These are phyloP conservation scores for Royoungia palumana DNA, from an alignment of 768 basidiomycete genomes.

Conservation along the genomic window DNA sequence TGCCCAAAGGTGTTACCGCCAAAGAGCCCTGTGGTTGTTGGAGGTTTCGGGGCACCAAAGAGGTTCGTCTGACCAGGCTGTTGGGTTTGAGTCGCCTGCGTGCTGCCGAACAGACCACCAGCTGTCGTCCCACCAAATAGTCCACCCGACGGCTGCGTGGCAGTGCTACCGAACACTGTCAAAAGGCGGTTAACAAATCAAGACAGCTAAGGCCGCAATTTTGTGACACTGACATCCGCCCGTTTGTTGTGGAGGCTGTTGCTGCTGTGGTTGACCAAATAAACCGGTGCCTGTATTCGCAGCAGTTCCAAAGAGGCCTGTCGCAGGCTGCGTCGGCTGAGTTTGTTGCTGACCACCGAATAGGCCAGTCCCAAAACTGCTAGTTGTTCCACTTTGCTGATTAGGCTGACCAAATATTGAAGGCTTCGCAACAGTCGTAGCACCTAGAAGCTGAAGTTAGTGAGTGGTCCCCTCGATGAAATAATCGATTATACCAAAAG, in stretches of 20 bases:
- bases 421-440: slow-evolving; percentile 39
- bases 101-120: slow-evolving; percentile 33
- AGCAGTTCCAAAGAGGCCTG: slow-evolving; percentile 30
- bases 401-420: slow-evolving; percentile 47
- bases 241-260: slow-evolving; percentile 39
- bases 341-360: slow-evolving; percentile 27
- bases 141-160: slow-evolving; percentile 28
- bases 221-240: slow-evolving; percentile 32
- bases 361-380: slow-evolving; percentile 35
- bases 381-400: slow-evolving; percentile 37
- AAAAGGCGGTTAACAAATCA: slow-evolving; percentile 7
- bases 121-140: slow-evolving; percentile 38
- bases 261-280: slow-evolving; percentile 34
- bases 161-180: slow-evolving; percentile 38
- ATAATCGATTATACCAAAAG: slow-evolving; percentile 43
- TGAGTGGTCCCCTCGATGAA: background rate
- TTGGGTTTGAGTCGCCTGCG: slow-evolving; percentile 37
- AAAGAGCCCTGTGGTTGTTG: slow-evolving; percentile 40
- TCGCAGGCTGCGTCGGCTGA: slow-evolving; percentile 24
- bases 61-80: slow-evolving; percentile 34
- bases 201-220: background rate
- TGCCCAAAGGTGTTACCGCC: slow-evolving; percentile 51
- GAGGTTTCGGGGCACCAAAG: slow-evolving; percentile 30
- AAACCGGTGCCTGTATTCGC: slow-evolving; percentile 24
- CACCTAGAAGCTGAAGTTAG: slow-evolving; percentile 22